These are phyloP conservation scores for Nicotiana otophora DNA, from an alignment of 257 asterid species.

Conservation along the genomic window DNA sequence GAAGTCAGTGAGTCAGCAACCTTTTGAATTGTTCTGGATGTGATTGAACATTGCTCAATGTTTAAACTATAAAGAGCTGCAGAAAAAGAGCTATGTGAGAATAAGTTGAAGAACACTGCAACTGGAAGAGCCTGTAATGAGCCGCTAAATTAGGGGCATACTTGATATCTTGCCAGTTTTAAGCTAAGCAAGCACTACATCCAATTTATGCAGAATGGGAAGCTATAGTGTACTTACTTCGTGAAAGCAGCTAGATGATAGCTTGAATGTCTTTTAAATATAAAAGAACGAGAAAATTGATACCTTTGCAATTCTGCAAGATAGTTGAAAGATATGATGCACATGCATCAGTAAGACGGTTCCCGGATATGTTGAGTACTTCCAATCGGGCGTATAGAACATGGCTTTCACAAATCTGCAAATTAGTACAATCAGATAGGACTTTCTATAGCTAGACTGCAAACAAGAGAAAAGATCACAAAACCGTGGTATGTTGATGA, in stretches of 20 bases:
- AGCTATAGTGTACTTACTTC: neutral
- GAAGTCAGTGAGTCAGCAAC: conserved; percentile 80
- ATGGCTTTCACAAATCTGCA: conserved; percentile 79
- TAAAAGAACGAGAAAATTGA: conserved; percentile 14
- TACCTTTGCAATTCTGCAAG: conserved; percentile 75
- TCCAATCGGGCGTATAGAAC: conserved; percentile 72
- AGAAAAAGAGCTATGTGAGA: conserved; percentile 22
- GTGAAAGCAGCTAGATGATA: neutral
- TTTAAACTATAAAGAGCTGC: conserved; percentile 84
- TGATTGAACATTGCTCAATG: conserved; percentile 76
- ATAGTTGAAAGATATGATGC: conserved; percentile 81
- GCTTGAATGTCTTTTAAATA: neutral
- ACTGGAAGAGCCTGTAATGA: neutral
- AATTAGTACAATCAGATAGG: conserved; percentile 8
- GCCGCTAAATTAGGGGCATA: neutral
- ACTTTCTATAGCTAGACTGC: neutral
- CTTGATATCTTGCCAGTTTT: neutral
- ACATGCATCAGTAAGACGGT: conserved; percentile 82
- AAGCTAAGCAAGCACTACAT: neutral
- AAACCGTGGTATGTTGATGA: neutral
- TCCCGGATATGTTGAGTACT: conserved; percentile 83
- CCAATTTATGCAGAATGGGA: neutral
- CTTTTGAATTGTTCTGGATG: conserved; percentile 80
- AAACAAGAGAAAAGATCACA: neutral
- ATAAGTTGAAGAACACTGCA: neutral